phyloP scores from a whole-genome alignment of 352 stramenopile genomes.

The Globisporangium nagaii region DNA sequence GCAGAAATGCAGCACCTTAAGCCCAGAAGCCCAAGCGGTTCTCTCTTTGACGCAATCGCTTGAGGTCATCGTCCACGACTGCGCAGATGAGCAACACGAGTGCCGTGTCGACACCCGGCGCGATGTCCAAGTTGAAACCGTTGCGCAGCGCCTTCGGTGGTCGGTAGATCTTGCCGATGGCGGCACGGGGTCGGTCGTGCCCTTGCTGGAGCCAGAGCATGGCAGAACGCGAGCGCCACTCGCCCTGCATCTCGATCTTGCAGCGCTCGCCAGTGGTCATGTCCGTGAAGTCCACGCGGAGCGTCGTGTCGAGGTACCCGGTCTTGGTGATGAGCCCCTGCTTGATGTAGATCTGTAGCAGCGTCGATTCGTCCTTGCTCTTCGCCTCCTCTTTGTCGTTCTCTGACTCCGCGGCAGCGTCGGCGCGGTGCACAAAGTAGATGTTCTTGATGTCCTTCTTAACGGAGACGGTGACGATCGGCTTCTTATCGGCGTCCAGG shows the following conservation, averaged over 20 bases:
- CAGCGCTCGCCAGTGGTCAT: background rate
- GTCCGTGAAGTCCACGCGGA: background rate
- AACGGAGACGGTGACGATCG: background rate
- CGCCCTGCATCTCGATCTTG: slow-evolving; percentile 1
- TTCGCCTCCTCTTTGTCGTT: background rate
- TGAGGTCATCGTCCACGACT: background rate
- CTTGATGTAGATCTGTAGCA: background rate
- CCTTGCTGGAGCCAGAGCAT: background rate
- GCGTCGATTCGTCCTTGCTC: background rate
- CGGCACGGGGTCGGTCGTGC: background rate
- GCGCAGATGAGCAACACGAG: background rate
- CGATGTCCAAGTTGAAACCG: background rate
- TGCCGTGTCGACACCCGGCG: background rate
- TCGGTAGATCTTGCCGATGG: slow-evolving; percentile 4
- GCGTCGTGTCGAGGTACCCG: background rate
- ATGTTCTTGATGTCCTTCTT: background rate
- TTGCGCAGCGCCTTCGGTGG: background rate
- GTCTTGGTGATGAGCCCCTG: background rate
- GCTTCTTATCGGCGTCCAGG: background rate
- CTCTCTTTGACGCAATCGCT: background rate
- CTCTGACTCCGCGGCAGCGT: too few species aligned
- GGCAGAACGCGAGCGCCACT: background rate
- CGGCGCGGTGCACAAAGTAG: background rate
- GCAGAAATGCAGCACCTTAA: too few species aligned
- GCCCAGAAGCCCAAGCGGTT: background rate